phyloP scores from a whole-genome alignment of 768 basidiomycete genomes.

The Strobilomyces dryophilus region DNA sequence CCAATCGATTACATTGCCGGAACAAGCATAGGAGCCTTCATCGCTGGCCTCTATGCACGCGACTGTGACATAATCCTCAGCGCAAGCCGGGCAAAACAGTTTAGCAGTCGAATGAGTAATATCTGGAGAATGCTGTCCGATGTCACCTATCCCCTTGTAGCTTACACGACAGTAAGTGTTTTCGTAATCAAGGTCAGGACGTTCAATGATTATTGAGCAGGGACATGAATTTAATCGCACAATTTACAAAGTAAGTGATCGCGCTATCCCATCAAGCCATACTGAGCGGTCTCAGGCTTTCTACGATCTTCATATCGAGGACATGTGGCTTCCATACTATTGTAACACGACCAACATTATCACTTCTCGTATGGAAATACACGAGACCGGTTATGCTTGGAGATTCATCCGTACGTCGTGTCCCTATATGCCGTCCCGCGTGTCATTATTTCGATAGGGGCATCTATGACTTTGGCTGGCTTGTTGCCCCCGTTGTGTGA shows the following conservation, averaged over 20 bases:
- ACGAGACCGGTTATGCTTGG: conserved; percentile 99
- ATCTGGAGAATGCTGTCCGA: conserved; percentile 93
- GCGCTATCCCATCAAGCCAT: neutral
- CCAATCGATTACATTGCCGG: conserved; percentile 94
- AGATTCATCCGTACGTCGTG: conserved; percentile 68
- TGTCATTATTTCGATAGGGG: conserved; percentile 47
- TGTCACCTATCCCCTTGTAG: conserved; percentile 75
- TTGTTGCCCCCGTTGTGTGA: conserved; percentile 93
- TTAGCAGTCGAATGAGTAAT: conserved; percentile 87
- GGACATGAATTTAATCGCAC: conserved; percentile 94
- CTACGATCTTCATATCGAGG: conserved; percentile 91
- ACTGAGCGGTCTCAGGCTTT: conserved; percentile 55
- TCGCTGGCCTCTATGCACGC: conserved; percentile 92
- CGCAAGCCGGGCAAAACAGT: conserved; percentile 84
- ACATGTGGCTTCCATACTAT: conserved; percentile 99
- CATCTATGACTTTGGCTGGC: conserved; percentile 97
- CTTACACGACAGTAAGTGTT: conserved; percentile 62
- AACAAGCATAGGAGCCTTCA: conserved; percentile 89
- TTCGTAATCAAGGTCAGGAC: conserved; percentile 1
- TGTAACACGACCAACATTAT: conserved; percentile 98
- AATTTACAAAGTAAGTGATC: conserved; percentile 71
- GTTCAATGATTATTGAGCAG: conserved; percentile 37
- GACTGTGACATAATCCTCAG: conserved; percentile 89
- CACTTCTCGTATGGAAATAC: conserved; percentile 94
- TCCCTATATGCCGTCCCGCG: neutral